Evolutionary conservation across 805 yeast genomes (phyloP), one percentile per base, ranked within the genome.

Genomic region (Blastobotrys peoriensis): DNA sequence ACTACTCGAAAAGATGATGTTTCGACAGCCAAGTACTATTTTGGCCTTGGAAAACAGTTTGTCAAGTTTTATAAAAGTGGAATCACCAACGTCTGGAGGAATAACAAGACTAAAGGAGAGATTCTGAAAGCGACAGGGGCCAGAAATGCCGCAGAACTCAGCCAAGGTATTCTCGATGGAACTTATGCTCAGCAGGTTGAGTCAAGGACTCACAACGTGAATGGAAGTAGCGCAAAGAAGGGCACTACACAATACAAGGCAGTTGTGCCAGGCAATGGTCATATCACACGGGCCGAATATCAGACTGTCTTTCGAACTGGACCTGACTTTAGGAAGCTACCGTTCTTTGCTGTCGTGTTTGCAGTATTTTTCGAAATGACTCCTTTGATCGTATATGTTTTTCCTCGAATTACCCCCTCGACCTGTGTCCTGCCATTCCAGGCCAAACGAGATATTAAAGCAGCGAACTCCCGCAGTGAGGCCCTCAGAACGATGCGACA

Each of bases 351-450:
- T 0, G 53, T 75, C 1, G 53, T 79, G 1, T 73, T 78, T 47
- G 60, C 72, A n/a, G 53, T 79, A 1, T 72, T 77, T 48, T 76
- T 77, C 57, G 87, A 81, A 53, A 51, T 67, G 40, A 77, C 84
- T 0, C 76, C 84, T 1, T 38, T 75, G 0, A 48, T 81, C 4
- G 71, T 81, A 47, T 71, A 68, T 44, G 47, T 65, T 1, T 62
- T 79, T 39, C 87, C 88, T 0, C 69, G 69, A 34, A 53, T 81
- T 10, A 70, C 81, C 3, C 88, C 86, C 0, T 72, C 71, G 48
- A 81, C 85, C 0, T 81, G 86, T 60, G 64, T 74, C 4, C 59
- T 78, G 17, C 83, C 83, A 1, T 60, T 62, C 5, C 61, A 75
- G 19, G 52, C 33, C 9, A 39, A 38, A 4, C 41, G 44, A 33